Conservation (phyloP, 768 basidiomycete genomes). For the Albatrellus ellisii region DNA sequence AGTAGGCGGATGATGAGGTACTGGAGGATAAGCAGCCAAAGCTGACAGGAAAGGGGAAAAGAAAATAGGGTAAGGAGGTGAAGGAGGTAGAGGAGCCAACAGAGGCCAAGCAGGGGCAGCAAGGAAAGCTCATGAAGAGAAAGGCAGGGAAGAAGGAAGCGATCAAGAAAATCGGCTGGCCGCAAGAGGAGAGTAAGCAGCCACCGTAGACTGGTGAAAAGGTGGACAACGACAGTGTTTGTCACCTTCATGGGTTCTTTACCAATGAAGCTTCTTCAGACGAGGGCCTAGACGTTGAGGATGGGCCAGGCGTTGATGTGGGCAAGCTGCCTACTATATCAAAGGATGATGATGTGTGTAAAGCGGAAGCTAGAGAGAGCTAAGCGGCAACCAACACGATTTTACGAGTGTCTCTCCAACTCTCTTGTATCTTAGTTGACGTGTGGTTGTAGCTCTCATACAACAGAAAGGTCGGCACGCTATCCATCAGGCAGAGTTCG, state of each 20-base stretch:
- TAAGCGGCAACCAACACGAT: conserved; percentile 50
- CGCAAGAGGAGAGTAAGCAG: too few species aligned
- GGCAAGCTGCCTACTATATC: conserved; percentile 71
- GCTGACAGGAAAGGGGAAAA: too few species aligned
- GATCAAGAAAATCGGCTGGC: too few species aligned
- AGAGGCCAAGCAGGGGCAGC: too few species aligned
- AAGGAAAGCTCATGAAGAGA: too few species aligned
- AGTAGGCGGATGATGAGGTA: too few species aligned
- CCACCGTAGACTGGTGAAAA: too few species aligned
- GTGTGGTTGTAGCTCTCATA: conserved; percentile 82
- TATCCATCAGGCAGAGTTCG: neutral
- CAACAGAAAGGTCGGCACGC: conserved; percentile 66
- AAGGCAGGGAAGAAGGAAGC: too few species aligned
- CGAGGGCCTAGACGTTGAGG: conserved; percentile 51
- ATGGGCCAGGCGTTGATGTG: conserved; percentile 46
- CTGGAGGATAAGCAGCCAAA: too few species aligned
- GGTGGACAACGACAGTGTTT: too few species aligned
- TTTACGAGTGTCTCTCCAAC: conserved; percentile 34
- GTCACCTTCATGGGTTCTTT: conserved; percentile 61
- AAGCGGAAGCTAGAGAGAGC: conserved; percentile 42
- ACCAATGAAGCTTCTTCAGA: conserved; percentile 69
- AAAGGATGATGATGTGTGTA: conserved; percentile 76
- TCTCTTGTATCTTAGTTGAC: conserved; percentile 87
- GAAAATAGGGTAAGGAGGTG: too few species aligned
- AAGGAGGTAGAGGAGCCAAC: too few species aligned